phyloP scores from a whole-genome alignment of 176 grass and related monocot genomes.

The Rhynchospora breviuscula region DNA sequence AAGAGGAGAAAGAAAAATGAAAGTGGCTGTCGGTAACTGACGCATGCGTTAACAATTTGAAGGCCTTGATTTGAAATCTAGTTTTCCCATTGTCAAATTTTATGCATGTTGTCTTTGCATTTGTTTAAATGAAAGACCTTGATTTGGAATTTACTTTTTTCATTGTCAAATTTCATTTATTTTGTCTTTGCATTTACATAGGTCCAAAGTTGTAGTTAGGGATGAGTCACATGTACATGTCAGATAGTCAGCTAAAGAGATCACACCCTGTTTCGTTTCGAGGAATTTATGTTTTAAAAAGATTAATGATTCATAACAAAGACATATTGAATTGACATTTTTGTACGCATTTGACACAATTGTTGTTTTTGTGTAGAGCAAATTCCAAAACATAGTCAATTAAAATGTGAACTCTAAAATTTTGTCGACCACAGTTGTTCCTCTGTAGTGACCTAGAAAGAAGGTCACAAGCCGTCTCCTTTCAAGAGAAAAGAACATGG shows the following conservation, averaged over 20 bases:
- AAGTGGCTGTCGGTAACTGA: neutral
- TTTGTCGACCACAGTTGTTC: neutral
- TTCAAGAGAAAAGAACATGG: neutral
- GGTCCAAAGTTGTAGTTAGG: neutral
- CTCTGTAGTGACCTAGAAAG: neutral
- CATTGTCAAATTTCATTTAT: neutral
- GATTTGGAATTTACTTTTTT: neutral
- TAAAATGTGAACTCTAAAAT: neutral
- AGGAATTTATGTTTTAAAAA: neutral
- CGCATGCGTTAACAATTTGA: neutral
- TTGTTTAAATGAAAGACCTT: neutral
- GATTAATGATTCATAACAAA: neutral
- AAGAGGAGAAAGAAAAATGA: neutral
- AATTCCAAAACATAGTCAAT: neutral
- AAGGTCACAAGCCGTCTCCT: neutral
- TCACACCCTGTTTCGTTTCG: neutral
- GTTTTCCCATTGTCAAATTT: neutral
- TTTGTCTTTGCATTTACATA: slow-evolving; percentile 3
- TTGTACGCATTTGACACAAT: neutral
- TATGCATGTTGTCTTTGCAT: neutral
- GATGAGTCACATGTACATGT: neutral
- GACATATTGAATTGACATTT: neutral
- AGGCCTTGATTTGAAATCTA: neutral
- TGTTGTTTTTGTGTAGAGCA: neutral
- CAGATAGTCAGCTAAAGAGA: neutral